These are phyloP conservation scores for Leccinellum albellum DNA, from an alignment of 768 basidiomycete genomes.

Conservation along the genomic window DNA sequence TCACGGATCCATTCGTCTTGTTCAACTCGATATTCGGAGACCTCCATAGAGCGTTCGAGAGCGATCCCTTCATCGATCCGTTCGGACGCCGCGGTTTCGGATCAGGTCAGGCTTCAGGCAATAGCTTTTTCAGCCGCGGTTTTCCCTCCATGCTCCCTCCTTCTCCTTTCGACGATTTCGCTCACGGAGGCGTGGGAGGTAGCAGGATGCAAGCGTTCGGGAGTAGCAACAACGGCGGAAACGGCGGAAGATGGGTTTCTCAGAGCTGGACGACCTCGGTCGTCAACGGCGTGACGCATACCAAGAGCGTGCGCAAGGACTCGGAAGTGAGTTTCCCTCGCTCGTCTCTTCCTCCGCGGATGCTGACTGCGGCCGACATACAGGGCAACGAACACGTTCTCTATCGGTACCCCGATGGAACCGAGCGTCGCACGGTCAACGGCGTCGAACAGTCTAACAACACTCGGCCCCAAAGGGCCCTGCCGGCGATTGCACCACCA, in stretches of 20 bases:
- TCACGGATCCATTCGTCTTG: slow-evolving; percentile 73
- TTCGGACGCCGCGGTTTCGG: slow-evolving; percentile 16
- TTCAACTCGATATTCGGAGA: slow-evolving; percentile 71
- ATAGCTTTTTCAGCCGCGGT: slow-evolving; percentile 7
- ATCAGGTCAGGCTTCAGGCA: slow-evolving; percentile 7
- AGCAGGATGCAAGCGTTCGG: slow-evolving; percentile 11
- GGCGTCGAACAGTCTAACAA: slow-evolving; percentile 46
- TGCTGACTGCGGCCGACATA: slow-evolving; percentile 2
- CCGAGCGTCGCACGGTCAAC: slow-evolving; percentile 62
- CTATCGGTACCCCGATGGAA: slow-evolving; percentile 63
- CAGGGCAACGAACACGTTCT: slow-evolving; percentile 77
- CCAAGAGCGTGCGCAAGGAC: slow-evolving; percentile 52
- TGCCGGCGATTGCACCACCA: slow-evolving; percentile 6
- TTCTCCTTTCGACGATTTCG: slow-evolving; percentile 10
- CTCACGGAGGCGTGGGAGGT: slow-evolving; percentile 14
- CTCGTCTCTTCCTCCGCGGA: not conserved
- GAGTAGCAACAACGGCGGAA: not conserved
- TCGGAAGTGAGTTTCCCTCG: slow-evolving; percentile 44
- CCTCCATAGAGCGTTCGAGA: slow-evolving; percentile 32
- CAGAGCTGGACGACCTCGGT: slow-evolving; percentile 56
- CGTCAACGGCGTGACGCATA: slow-evolving; percentile 67
- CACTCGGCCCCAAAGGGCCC: slow-evolving; percentile 9
- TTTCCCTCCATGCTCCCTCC: slow-evolving; percentile 10
- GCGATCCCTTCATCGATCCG: slow-evolving; percentile 33
- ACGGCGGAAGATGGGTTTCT: slow-evolving; percentile 39